Conservation (phyloP, 495 filamentous ascomycete genomes). For the Massariosphaeria phaeospora region DNA sequence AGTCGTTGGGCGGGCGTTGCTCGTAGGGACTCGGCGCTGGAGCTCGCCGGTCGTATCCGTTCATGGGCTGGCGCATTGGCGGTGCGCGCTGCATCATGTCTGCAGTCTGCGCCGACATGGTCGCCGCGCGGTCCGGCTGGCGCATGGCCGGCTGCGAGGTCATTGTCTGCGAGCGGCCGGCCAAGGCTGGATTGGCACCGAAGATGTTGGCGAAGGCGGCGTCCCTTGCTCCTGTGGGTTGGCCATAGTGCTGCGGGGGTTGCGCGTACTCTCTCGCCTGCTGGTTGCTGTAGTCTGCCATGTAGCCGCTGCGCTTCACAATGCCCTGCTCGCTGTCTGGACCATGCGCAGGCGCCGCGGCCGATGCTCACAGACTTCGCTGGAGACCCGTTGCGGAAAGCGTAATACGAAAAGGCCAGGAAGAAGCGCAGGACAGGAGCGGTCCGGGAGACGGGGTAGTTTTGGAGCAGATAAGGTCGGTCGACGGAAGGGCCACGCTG, state of each 20-base stretch:
- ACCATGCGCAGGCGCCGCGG: slow-evolving; percentile 21
- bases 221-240: slow-evolving; percentile 76
- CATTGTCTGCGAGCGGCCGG: slow-evolving; percentile 83
- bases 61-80: slow-evolving; percentile 52
- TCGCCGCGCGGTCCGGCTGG: slow-evolving; percentile 77
- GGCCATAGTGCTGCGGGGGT: slow-evolving; percentile 58
- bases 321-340: background rate
- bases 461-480: too few relatives aligned
- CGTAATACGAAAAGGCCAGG: slow-evolving; percentile 10
- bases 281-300: slow-evolving; percentile 79
- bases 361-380: background rate
- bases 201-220: slow-evolving; percentile 96
- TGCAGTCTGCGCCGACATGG: slow-evolving; percentile 68
- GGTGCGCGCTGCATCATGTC: slow-evolving; percentile 55
- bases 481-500: too few relatives aligned
- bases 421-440: background rate
- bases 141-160: slow-evolving; percentile 56
- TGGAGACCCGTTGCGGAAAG: too few relatives aligned
- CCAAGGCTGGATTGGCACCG: slow-evolving; percentile 69
- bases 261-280: slow-evolving; percentile 66
- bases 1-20: slow-evolving; percentile 36
- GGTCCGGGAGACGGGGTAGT: background rate
- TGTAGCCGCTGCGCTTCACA: slow-evolving; percentile 37
- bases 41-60: slow-evolving; percentile 28
- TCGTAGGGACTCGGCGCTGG: slow-evolving; percentile 21